Evolutionary conservation across 1,284 basidiomycete genomes (phyloP), one percentile per base, ranked within the genome.

Genomic region (Cutaneotrichosporon cyanovorans): DNA sequence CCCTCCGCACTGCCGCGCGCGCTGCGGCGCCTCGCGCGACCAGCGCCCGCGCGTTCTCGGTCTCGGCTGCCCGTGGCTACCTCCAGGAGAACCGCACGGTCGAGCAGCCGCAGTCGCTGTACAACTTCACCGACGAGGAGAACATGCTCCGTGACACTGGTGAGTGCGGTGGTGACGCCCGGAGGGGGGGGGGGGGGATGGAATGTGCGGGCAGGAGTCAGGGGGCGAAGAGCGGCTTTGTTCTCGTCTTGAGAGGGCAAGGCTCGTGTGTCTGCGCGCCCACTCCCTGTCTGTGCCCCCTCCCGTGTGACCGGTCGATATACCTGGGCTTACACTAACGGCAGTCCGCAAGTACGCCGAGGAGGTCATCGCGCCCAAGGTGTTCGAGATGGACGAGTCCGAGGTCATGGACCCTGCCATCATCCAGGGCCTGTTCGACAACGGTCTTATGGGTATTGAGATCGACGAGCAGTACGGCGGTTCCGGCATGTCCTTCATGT

Each of bases 391-490:
- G 95, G 93, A 99, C 69, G 93, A 99, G 76, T 84, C 84, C 44
- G 95, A 99, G 73, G 76, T 75, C 62, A 98, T 99, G 95, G 90
- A 96, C 68, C 28, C 31, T 22, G 48, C 37, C 2, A 74, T 98
- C 61, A 89, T 98, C 66, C 79, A 87, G 63, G 88, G 84, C 0
- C 78, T 97, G 18, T 98, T 96, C 56, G 90, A 96, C 50, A 89
- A 96, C 73, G 93, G 93, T 25, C 89, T 96, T 65, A 98, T 98
- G 95, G 92, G 87, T 40, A 91, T 99, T 57, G 93, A 98, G 75
- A 96, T 89, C 4, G 79, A 78, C 46, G 78, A 80, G 12, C 87
- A 87, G 32, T 80, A 85, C 55, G 86, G 85, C 16, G 95, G 95
- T 40, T 79, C 93, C 4, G 91, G 86, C 59, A 84, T 81, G 41